Evolutionary conservation across 768 basidiomycete species (phyloP).

Genomic region (Xanthoconium purpureum): DNA sequence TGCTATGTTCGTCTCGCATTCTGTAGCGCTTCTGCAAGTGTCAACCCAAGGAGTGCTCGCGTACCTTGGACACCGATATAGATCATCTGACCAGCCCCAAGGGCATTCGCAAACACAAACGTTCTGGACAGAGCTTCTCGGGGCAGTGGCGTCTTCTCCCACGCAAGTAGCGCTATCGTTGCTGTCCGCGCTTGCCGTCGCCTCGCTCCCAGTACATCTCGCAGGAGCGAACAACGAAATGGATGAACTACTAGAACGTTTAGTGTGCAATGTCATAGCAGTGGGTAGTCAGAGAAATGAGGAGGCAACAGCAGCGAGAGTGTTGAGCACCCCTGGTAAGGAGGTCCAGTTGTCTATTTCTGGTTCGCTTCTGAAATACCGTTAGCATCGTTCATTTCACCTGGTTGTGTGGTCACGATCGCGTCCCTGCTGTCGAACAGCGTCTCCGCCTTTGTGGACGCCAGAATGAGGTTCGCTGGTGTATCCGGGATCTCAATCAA

Average conservation of each 20-base stretch:
- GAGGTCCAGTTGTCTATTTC: background rate
- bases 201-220: conserved; percentile 43
- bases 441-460: conserved; percentile 14
- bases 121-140: conserved; percentile 38
- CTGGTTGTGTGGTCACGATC: conserved; percentile 14
- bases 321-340: conserved; percentile 23
- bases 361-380: background rate
- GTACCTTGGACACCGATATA: conserved; percentile 42
- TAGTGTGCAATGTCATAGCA: conserved; percentile 9
- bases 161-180: conserved; percentile 36
- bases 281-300: background rate
- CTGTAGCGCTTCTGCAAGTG: conserved; percentile 37
- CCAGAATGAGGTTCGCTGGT: conserved; percentile 11
- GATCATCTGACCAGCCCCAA: conserved; percentile 1
- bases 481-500: background rate
- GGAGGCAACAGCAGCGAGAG: background rate
- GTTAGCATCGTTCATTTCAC: conserved; percentile 24
- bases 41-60: conserved; percentile 46
- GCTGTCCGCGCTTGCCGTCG: conserved; percentile 40
- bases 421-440: conserved; percentile 15
- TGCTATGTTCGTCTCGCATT: conserved; percentile 36
- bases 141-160: conserved; percentile 34
- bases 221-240: conserved; percentile 44
- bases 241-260: conserved; percentile 38
- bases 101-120: conserved; percentile 14